Evolutionary conservation across 306 rosid genomes (phyloP), one percentile per base, ranked within the genome.

Genomic region (Bauhinia variegata): DNA sequence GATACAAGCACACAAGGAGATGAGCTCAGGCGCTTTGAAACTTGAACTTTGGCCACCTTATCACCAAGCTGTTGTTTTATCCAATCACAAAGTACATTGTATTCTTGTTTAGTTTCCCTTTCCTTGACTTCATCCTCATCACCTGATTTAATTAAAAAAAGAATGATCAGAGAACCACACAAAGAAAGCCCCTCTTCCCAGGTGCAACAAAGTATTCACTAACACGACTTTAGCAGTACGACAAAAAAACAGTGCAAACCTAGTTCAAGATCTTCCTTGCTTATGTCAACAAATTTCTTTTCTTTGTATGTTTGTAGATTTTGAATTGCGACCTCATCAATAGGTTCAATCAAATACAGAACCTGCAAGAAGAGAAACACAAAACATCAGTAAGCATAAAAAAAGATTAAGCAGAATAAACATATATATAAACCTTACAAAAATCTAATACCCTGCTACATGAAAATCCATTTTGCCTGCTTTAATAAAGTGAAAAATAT

Each of bases 1-100:
- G 97, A 95, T 54, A 95, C 99, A 75, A 95, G 97, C 78, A 95
- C 99, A 76, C 99, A 90, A n/a, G 99, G 97, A 77, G 99, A 95
- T 48, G 99, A 90, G 83, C 99, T 95, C 80, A 90, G 80, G 48
- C 97, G 99, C 69, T 95, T 90, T 0, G 99, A 95, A 62, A 95
- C 63, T 81, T 95, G 99, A 66, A 95, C 99, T 74, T 88, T 95
- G 0, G 99, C 99, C 56, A 95, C 92, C 77, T 82, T 87, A 15
- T 95, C 99, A 62, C 97, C 99, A 34, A 95, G 93, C 64, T 95
- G 99, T 73, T 88, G 97, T 86, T 95, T 95, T 60, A 95, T 79
- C 99, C 99, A 95, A 77, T 95, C 99, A 71, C 99, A 95, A 2
- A 95, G 89, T 44, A 95, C 86, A 77, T 70, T 86, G 86, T 76